Conservation (phyloP, 2,329 filamentous ascomycete genomes). For the Pseudogymnoascus sp. region DNA sequence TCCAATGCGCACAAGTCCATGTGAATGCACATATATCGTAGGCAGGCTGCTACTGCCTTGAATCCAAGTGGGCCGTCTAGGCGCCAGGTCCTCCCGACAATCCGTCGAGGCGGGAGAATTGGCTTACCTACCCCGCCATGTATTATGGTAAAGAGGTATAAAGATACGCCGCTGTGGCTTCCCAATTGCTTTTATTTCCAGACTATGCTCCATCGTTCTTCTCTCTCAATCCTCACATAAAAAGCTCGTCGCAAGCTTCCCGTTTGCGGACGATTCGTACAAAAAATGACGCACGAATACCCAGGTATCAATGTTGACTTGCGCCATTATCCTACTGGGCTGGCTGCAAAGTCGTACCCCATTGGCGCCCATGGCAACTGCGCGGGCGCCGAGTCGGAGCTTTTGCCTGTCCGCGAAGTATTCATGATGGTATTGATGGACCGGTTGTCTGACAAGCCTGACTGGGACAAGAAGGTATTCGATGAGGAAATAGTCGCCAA, state of each 20-base stretch:
- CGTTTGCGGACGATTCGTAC: background rate
- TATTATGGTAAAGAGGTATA: background rate
- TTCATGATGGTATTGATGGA: conserved; percentile 12
- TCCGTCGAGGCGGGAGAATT: no score
- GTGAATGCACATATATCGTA: background rate
- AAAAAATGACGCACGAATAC: conserved; percentile 7
- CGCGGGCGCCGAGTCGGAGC: background rate
- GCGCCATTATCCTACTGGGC: background rate
- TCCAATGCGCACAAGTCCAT: background rate
- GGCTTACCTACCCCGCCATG: background rate
- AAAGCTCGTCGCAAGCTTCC: background rate
- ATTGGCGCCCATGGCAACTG: background rate
- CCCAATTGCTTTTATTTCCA: background rate
- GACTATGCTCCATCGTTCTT: no score
- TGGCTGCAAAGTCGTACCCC: background rate
- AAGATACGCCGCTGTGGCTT: background rate
- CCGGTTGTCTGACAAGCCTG: conserved; percentile 6
- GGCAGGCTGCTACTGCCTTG: conserved; percentile 4
- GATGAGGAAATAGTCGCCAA: conserved; percentile 22
- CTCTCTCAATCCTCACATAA: background rate
- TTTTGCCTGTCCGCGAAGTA: conserved; percentile 11
- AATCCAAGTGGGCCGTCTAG: background rate
- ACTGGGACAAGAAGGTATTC: conserved; percentile 19
- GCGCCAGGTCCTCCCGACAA: no score
- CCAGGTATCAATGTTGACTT: conserved; percentile 10